phyloP scores from a whole-genome alignment of 148 eudicot genomes.

The Mesembryanthemum crystallinum region DNA sequence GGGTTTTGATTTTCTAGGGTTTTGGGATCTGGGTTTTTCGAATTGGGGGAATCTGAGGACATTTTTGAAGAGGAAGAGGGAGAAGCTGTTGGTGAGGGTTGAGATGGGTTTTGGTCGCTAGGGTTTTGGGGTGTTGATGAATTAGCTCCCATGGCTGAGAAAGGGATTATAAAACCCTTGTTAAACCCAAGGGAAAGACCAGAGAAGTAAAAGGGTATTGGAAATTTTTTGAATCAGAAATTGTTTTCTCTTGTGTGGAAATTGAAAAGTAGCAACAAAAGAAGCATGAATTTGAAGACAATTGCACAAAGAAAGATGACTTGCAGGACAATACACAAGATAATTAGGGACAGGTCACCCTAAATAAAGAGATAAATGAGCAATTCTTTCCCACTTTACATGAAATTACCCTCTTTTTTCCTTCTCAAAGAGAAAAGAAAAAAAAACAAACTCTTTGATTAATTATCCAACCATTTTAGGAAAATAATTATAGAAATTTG shows the following conservation, averaged over 20 bases:
- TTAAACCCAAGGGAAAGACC: constrained; percentile 20
- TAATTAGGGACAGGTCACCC: no score
- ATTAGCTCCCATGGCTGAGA: constrained; percentile 25
- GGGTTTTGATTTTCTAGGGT: constrained; percentile 28
- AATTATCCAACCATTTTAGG: no score
- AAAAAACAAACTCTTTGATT: no score
- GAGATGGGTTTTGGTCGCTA: constrained; percentile 9
- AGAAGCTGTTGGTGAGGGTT: neutral
- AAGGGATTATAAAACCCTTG: constrained; percentile 23
- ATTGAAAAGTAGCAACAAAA: neutral
- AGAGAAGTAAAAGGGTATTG: neutral
- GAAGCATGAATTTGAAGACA: no score
- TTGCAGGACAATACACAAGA: no score
- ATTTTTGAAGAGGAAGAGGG: constrained; percentile 15
- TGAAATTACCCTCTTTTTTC: no score
- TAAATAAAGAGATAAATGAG: no score
- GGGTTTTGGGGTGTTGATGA: constrained; percentile 28
- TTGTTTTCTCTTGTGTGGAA: neutral
- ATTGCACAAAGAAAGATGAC: no score
- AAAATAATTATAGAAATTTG: no score
- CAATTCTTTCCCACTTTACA: no score
- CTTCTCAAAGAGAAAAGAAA: no score
- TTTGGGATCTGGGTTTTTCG: constrained; percentile 36
- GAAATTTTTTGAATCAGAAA: neutral
- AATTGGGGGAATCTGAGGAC: constrained; percentile 24